These are phyloP conservation scores for Anthoceros angustus DNA, from an alignment of 225 moss, liverwort and hornwort genomes.

Conservation along the genomic window DNA sequence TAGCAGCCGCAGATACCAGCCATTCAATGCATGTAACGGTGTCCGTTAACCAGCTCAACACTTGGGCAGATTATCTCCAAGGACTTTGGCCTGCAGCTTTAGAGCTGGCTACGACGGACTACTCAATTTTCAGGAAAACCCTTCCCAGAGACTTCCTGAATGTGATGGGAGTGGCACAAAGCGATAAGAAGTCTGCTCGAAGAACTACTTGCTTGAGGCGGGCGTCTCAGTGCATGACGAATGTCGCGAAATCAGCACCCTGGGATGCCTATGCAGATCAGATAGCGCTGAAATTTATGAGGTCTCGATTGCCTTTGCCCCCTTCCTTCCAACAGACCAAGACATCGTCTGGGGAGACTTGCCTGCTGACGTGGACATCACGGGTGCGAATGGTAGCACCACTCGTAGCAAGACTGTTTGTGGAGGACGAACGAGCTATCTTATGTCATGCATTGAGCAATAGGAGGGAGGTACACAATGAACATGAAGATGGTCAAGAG, in stretches of 20 bases:
- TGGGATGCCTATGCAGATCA: conserved; percentile 98
- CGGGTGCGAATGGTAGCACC: conserved; percentile 66
- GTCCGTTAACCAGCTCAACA: conserved; percentile 86
- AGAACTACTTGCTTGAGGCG: conserved; percentile 63
- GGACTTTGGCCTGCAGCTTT: conserved; percentile 75
- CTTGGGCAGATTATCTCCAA: conserved; percentile 87
- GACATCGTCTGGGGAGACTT: neutral
- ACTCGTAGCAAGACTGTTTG: conserved; percentile 57
- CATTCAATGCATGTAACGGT: conserved; percentile 89
- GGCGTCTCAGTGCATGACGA: conserved; percentile 71
- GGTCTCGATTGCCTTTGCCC: conserved; percentile 59
- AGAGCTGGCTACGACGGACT: conserved; percentile 81
- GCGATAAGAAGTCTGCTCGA: conserved; percentile 51
- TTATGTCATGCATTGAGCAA: conserved; percentile 84
- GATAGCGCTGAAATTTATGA: conserved; percentile 68
- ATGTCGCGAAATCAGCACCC: conserved; percentile 62
- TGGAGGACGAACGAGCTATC: conserved; percentile 76
- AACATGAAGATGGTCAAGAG: conserved; percentile 20
- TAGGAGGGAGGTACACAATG: conserved; percentile 53
- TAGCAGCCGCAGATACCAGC: conserved; percentile 29
- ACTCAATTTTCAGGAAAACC: conserved; percentile 49
- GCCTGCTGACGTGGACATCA: conserved; percentile 16
- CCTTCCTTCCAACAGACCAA: conserved; percentile 5
- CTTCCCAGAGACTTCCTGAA: conserved; percentile 59
- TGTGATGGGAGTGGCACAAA: conserved; percentile 87